These are phyloP conservation scores for Fusarium protoensiforme DNA, from an alignment of 2,329 filamentous ascomycete genomes.

Conservation along the genomic window DNA sequence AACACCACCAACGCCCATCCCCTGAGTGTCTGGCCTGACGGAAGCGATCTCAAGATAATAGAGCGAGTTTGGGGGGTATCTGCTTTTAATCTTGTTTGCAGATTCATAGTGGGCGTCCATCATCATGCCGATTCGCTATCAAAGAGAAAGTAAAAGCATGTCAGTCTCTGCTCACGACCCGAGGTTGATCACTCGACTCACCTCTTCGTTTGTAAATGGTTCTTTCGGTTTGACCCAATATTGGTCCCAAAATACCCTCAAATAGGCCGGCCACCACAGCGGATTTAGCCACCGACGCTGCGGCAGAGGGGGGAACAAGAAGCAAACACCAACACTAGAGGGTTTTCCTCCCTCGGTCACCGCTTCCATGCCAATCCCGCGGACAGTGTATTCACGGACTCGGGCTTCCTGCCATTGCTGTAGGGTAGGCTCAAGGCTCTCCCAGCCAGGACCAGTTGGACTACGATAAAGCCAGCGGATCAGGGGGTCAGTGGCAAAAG, in stretches of 20 bases:
- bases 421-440: not conserved
- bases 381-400: conserved; percentile 5
- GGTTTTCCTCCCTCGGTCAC: not conserved
- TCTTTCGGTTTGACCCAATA: conserved; percentile 5
- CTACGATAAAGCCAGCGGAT: conserved; percentile 11
- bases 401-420: conserved; percentile 18
- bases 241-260: conserved; percentile 1
- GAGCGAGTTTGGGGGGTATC: not conserved
- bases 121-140: not conserved
- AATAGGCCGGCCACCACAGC: conserved; percentile 11
- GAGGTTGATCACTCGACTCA: not conserved
- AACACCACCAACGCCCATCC: not conserved
- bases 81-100: not conserved
- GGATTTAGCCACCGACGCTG: conserved; percentile 13
- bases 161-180: not conserved
- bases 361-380: conserved; percentile 11
- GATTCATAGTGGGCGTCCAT: not conserved
- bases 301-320: not conserved
- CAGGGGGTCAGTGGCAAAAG: conserved; percentile 14
- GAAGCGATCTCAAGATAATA: not conserved
- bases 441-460: conserved; percentile 11
- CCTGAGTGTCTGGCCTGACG: not conserved
- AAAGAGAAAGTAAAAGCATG: not conserved
- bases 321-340: not conserved
- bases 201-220: not conserved